Evolutionary conservation across 202 grass and related monocot species (phyloP), one percentile per base, ranked within the genome.

Genomic region (Setaria viridis): DNA sequence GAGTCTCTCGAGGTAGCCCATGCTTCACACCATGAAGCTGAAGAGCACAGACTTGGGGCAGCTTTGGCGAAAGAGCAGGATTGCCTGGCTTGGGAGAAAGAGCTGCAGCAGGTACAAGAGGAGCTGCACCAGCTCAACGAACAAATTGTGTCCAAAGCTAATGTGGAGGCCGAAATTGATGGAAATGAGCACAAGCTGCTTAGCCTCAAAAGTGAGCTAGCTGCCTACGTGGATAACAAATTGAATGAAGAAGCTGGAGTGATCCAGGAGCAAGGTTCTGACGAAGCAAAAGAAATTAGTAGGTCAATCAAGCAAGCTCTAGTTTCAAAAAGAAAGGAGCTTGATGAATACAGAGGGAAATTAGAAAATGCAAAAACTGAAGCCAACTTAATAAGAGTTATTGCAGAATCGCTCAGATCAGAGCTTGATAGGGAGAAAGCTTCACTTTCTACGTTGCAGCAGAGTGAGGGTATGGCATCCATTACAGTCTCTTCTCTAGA

Each of bases 391-490:
- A 84, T 92, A 73, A 89, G 71, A 77, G 76, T 83, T 55, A 80
- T 87, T 85, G 87, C 77, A 82, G 74, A 78, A 87, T 89, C 85
- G 6, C 84, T 98, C 34, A 94, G 63, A 20, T 86, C 71, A n/a
- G 91, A 95, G 84, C 78, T 98, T 70, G 88, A 95, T 49, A 92
- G 78, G 42, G 91, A 91, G 84, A 95, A 92, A 83, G 42, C 88
- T 33, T 85, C 76, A 39, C 93, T 98, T 87, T 37, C 60, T 67
- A 90, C 88, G 70, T 77, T 98, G 91, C 93, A 95, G 51, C 96
- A 95, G 90, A 91, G 84, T n/a, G 93, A 95, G 74, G 88, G 90
- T 72, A 98, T 98, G 96, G 93, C 96, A 47, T 94, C 90, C 39
- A 91, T 98, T 33, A 81, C 93, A 84, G 88, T 95, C 84, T 77